phyloP scores from a whole-genome alignment of 106 monocot species.

The Hemerocallis citrina region DNA sequence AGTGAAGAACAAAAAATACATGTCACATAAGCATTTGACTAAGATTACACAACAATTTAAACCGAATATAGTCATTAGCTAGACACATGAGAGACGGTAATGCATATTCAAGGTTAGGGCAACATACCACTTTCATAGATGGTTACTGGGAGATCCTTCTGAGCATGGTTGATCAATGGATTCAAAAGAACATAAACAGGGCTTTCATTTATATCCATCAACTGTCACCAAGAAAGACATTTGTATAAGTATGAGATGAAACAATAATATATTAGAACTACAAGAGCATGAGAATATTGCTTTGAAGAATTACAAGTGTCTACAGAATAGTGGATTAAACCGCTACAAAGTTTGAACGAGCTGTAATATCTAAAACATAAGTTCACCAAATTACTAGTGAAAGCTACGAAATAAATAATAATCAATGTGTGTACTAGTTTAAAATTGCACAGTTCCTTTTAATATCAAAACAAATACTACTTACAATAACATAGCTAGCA shows the following conservation, averaged over 20 bases:
- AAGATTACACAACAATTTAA: not conserved
- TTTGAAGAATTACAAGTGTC: not conserved
- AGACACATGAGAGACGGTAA: not conserved
- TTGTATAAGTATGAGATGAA: too few relatives aligned
- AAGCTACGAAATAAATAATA: too few relatives aligned
- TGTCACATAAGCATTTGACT: not conserved
- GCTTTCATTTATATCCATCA: conserved; percentile 99
- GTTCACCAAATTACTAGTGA: too few relatives aligned
- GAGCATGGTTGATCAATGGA: conserved; percentile 74
- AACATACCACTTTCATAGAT: conserved; percentile 93
- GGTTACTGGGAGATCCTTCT: conserved; percentile 89
- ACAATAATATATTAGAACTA: not conserved
- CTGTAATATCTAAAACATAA: too few relatives aligned
- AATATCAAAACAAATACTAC: too few relatives aligned
- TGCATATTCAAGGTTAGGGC: not conserved
- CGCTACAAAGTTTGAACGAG: too few relatives aligned
- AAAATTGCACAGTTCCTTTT: too few relatives aligned
- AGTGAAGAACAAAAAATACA: too few relatives aligned
- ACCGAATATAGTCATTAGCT: not conserved
- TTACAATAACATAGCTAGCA: too few relatives aligned
- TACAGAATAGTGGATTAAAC: too few relatives aligned
- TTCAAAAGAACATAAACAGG: conserved; percentile 87
- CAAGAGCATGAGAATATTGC: not conserved
- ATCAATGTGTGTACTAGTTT: too few relatives aligned
- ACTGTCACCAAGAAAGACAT: too few relatives aligned